Evolutionary conservation across 106 monocot genomes (phyloP).

Genomic region (Dioscorea dumetorum): DNA sequence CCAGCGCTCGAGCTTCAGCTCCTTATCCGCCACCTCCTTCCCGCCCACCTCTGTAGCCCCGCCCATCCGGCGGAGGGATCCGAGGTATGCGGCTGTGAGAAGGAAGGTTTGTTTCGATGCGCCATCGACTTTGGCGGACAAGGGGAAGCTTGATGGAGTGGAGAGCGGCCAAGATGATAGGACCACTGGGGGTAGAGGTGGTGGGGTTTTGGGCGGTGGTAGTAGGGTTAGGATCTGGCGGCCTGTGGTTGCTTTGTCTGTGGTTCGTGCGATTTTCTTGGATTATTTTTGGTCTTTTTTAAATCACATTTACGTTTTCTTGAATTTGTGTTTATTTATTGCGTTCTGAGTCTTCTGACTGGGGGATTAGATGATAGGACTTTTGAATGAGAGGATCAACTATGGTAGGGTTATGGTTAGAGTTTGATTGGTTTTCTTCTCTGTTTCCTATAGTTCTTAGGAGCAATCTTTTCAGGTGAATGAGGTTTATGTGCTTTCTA

Average conservation of each 20-base stretch:
- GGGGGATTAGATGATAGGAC: no score
- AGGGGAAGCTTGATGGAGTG: background rate
- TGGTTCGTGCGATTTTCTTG: slow-evolving; percentile 12
- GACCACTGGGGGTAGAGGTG: background rate
- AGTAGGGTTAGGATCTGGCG: slow-evolving; percentile 9
- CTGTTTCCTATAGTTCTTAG: no score
- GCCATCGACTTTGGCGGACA: background rate
- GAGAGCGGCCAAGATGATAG: background rate
- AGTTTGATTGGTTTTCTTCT: no score
- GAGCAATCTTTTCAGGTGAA: no score
- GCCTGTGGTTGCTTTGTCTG: slow-evolving; percentile 15
- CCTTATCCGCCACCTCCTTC: slow-evolving; percentile 11
- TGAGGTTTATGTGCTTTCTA: no score
- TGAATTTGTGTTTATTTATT: no score
- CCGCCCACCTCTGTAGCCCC: slow-evolving; percentile 2
- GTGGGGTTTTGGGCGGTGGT: background rate
- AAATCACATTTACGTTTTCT: background rate
- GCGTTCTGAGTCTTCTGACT: no score
- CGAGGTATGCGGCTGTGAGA: slow-evolving; percentile 31
- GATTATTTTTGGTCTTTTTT: background rate
- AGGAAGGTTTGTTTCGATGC: slow-evolving; percentile 26
- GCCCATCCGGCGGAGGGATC: slow-evolving; percentile 6
- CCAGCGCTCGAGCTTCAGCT: background rate
- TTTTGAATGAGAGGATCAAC: no score
- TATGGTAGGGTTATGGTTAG: no score